phyloP scores from a whole-genome alignment of 179 eudicot genomes.

The Silene vulgaris region DNA sequence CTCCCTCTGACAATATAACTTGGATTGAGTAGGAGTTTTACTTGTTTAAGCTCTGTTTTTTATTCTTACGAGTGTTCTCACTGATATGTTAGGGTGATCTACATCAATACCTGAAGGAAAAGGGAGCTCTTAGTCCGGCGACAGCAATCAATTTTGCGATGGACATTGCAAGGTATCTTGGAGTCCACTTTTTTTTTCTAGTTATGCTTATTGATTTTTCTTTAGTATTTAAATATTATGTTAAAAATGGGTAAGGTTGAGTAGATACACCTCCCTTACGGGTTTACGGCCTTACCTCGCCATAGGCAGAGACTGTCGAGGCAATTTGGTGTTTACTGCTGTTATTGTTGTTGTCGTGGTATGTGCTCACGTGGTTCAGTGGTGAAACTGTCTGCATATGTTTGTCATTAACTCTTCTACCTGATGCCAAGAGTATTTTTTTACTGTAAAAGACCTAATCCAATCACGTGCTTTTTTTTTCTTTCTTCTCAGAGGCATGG shows the following conservation, averaged over 20 bases:
- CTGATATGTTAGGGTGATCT: conserved; percentile 68
- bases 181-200: background rate
- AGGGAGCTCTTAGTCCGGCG: conserved; percentile 78
- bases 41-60: background rate
- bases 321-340: background rate
- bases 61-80: conserved; percentile 6
- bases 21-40: conserved; percentile 5
- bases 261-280: background rate
- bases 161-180: conserved; percentile 87
- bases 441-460: background rate
- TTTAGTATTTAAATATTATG: no score
- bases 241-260: background rate
- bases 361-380: background rate
- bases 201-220: background rate
- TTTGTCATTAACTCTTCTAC: background rate
- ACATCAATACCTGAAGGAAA: conserved; percentile 82
- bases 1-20: background rate
- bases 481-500: conserved; percentile 70
- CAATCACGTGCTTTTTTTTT: conserved; percentile 19
- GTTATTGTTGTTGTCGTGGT: background rate
- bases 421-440: conserved; percentile 15
- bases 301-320: background rate
- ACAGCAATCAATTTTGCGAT: conserved; percentile 82
- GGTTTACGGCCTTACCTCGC: background rate
- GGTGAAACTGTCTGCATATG: conserved; percentile 13